Evolutionary conservation across 148 eudicot genomes (phyloP).

Genomic region (Polygonum aviculare): DNA sequence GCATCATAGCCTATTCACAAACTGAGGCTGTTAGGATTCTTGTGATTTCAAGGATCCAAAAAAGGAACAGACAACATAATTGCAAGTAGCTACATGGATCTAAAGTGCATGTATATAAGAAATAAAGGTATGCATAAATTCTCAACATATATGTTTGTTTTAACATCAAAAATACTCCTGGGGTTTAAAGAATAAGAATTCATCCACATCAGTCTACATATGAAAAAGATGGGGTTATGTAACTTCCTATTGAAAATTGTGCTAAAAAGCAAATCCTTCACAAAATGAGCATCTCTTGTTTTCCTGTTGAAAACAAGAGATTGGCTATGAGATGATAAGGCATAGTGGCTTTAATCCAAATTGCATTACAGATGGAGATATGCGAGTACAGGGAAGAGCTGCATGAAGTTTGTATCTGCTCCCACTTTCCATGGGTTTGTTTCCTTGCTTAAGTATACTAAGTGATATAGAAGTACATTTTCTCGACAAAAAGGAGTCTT

Average conservation of each 20-base stretch:
- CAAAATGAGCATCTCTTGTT: not conserved
- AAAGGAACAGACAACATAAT: not conserved
- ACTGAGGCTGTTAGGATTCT: not conserved
- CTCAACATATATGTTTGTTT: not conserved
- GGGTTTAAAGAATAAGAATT: not conserved
- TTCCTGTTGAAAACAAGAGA: not conserved
- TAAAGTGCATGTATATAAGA: not conserved
- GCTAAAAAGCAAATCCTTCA: not conserved
- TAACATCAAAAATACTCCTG: not conserved
- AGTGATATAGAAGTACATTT: not conserved
- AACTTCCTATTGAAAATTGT: not conserved
- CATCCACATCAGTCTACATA: not conserved
- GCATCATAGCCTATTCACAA: constrained; percentile 73
- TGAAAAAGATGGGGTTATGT: not conserved
- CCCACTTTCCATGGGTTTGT: not conserved
- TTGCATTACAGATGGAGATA: not conserved
- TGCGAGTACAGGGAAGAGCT: not conserved
- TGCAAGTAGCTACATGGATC: not conserved
- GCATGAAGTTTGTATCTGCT: not conserved
- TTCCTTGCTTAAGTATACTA: not conserved
- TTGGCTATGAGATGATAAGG: not conserved
- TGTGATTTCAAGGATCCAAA: not conserved
- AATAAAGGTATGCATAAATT: not conserved
- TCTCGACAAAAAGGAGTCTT: not conserved
- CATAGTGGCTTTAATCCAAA: not conserved